phyloP scores from a whole-genome alignment of 2,329 filamentous ascomycete species.

The Pseudocercospora musae region DNA sequence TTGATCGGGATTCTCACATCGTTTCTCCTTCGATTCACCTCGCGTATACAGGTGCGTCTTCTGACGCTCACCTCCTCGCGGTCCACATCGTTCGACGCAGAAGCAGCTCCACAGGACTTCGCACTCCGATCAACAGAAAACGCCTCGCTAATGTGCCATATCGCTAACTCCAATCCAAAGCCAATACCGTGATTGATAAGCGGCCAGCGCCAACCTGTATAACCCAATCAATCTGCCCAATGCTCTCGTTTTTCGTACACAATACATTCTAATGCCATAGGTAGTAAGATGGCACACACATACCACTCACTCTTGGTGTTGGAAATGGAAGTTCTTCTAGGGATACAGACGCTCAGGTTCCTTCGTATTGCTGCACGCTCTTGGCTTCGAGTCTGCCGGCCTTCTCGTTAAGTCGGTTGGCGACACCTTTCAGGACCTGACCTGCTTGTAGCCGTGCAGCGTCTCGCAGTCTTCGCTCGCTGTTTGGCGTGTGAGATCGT shows the following conservation, averaged over 20 bases:
- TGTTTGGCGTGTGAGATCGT: slow-evolving; percentile 15
- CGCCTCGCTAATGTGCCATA: background rate
- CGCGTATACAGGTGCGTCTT: too few species aligned
- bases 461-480: slow-evolving; percentile 21
- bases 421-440: slow-evolving; percentile 19
- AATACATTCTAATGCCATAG: slow-evolving; percentile 1
- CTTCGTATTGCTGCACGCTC: slow-evolving; percentile 19
- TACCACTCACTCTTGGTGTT: background rate
- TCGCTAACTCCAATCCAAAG: background rate
- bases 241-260: background rate
- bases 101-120: background rate
- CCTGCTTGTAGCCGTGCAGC: slow-evolving; percentile 20
- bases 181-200: background rate
- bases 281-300: background rate
- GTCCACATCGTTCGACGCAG: background rate
- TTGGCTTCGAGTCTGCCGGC: slow-evolving; percentile 19
- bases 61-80: too few species aligned
- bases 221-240: background rate
- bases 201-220: background rate
- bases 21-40: too few species aligned
- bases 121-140: background rate
- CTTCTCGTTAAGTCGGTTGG: slow-evolving; percentile 19
- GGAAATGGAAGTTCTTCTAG: background rate
- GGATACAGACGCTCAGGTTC: slow-evolving; percentile 10
- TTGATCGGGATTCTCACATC: too few species aligned